phyloP scores from a whole-genome alignment of 305 asterid species.

The Rubia balearica region DNA sequence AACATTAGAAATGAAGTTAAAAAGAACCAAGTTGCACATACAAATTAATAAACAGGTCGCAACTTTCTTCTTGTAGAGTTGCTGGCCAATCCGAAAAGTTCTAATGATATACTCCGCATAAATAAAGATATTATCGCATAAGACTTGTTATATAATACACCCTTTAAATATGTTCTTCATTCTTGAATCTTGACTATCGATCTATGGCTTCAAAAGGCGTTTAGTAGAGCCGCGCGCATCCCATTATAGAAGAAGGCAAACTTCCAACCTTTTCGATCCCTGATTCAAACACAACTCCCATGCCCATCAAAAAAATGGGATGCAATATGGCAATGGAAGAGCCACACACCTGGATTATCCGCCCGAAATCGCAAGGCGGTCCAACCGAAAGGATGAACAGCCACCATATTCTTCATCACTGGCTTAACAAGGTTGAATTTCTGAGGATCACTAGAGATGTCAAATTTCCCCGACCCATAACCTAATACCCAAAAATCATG shows the following conservation, averaged over 20 bases:
- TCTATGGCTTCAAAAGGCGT: constrained; percentile 11
- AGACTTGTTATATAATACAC: background rate
- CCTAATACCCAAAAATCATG: constrained; percentile 97
- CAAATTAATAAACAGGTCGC: too few species aligned
- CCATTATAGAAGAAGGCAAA: constrained; percentile 75
- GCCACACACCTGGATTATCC: constrained; percentile 90
- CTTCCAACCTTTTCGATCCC: constrained; percentile 61
- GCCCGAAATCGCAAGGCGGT: constrained; percentile 79
- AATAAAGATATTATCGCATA: too few species aligned
- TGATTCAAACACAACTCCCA: constrained; percentile 85
- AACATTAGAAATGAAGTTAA: too few species aligned
- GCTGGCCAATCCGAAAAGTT: too few species aligned
- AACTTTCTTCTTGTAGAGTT: too few species aligned
- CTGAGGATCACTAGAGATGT: constrained; percentile 31
- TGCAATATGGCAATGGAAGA: constrained; percentile 90
- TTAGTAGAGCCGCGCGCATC: constrained; percentile 60
- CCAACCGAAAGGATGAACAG: constrained; percentile 82
- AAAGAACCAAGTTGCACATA: too few species aligned
- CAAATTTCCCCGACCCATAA: constrained; percentile 61
- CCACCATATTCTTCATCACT: constrained; percentile 77
- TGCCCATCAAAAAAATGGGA: constrained; percentile 84
- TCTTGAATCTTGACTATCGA: background rate
- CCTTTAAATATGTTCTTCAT: background rate
- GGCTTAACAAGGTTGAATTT: constrained; percentile 67
- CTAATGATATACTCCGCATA: too few species aligned